phyloP scores from a whole-genome alignment of 768 basidiomycete species.

The Mycena sanguinolenta region DNA sequence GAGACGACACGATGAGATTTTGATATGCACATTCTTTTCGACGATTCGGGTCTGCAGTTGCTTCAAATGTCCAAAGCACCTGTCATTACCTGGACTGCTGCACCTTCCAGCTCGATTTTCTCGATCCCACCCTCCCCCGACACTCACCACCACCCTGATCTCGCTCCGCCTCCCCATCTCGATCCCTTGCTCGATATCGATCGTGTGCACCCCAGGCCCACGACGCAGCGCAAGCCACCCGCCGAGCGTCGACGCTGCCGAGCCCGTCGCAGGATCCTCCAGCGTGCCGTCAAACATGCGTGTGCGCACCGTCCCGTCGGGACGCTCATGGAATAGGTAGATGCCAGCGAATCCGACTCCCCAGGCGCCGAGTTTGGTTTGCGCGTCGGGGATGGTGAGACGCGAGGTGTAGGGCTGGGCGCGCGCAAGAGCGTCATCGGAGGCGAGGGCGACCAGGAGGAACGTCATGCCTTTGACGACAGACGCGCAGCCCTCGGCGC shows the following conservation, averaged over 20 bases:
- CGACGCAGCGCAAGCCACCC: constrained; percentile 55
- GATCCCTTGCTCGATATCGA: constrained; percentile 58
- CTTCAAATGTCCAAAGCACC: constrained; percentile 38
- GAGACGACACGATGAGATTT: too few species aligned
- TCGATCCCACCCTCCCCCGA: constrained; percentile 48
- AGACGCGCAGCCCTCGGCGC: constrained; percentile 53
- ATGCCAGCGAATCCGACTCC: constrained; percentile 44
- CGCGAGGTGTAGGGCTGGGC: constrained; percentile 45
- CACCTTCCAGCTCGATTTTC: constrained; percentile 53
- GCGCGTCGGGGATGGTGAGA: constrained; percentile 39
- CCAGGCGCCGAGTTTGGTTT: constrained; percentile 53
- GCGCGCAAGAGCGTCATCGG: constrained; percentile 53
- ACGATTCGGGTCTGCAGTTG: too few species aligned
- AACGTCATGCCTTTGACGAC: constrained; percentile 65
- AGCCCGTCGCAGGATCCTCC: constrained; percentile 63
- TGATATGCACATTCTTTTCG: neutral
- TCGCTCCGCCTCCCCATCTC: constrained; percentile 62
- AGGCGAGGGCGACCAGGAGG: constrained; percentile 49
- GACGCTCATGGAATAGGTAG: constrained; percentile 50
- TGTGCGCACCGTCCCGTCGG: constrained; percentile 51
- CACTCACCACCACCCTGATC: constrained; percentile 53
- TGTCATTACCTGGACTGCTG: constrained; percentile 57
- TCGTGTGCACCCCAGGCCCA: constrained; percentile 51
- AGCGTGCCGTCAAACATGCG: constrained; percentile 57
- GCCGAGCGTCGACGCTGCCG: constrained; percentile 58